Evolutionary conservation across 768 basidiomycete genomes (phyloP), one percentile per base, ranked within the genome.

Genomic region (Hebeloma cylindrosporum): DNA sequence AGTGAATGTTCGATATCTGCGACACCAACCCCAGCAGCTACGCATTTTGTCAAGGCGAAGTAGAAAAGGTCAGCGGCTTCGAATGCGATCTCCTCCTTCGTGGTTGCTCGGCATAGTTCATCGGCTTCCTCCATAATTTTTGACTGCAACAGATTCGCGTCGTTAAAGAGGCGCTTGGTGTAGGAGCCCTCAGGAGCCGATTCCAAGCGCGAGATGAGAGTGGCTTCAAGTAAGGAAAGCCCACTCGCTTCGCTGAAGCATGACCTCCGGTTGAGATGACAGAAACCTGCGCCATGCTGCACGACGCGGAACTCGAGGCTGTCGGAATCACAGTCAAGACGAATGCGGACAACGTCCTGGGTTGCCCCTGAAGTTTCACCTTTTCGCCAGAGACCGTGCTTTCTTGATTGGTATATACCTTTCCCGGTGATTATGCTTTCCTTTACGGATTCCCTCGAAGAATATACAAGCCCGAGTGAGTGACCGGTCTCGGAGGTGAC

Each of bases 41-140:
- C 73, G 60, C 95, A 97, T 53, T 85, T 83, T 16, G 88, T 80
- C 55, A 99, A 66, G 1, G 87, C 80, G 60, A 99, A 99, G 70
- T 98, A 99, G 30, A 95, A 58, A 17, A 99, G 72, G 67, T 99
- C 96, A 1, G 94, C 95, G 5, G 93, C 90, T 66, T 99, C 96
- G 50, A 94, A 95, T 1, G 93, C 88, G 11, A 96, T 71, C 22
- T 97, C 90, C 36, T 88, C 82, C 59, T 79, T 79, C 1, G 80
- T 79, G 54, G 80, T 71, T 17, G 91, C 91, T 13, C 75, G 74
- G 61, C 93, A 95, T n/a, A 99, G 77, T 64, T 99, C 96, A 56
- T 95, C 90, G 0, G 96, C 96, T 63, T 99, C 96, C 66, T 99
- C 96, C 83, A 88, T 91, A 52, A 99, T 93, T 73, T 99, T 99